Evolutionary conservation across 2,329 filamentous ascomycete species (phyloP).

Genomic region (Lachnum nothofagi): DNA sequence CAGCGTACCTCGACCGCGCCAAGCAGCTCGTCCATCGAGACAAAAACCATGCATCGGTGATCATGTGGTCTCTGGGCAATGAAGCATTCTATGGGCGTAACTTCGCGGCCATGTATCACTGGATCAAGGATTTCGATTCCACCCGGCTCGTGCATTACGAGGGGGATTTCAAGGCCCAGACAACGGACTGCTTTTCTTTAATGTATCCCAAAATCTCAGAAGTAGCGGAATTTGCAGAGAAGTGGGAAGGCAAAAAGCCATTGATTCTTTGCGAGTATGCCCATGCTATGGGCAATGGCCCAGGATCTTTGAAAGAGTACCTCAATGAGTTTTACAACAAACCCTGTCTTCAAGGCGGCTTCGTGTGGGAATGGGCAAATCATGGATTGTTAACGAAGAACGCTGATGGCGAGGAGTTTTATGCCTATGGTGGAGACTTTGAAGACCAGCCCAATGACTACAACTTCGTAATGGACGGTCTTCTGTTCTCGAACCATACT

Average conservation of each 20-base stretch:
- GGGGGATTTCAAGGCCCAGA: conserved; percentile 45
- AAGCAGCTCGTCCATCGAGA: conserved; percentile 60
- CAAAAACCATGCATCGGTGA: conserved; percentile 65
- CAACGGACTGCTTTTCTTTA: conserved; percentile 50
- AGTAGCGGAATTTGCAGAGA: conserved; percentile 35
- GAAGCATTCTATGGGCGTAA: conserved; percentile 69
- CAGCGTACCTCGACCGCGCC: conserved; percentile 64
- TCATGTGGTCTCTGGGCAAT: conserved; percentile 70
- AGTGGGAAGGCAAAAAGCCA: conserved; percentile 47
- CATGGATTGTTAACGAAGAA: conserved; percentile 49
- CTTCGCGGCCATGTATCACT: conserved; percentile 61
- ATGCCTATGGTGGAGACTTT: conserved; percentile 59
- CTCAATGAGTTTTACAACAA: conserved; percentile 49
- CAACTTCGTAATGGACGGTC: conserved; percentile 59
- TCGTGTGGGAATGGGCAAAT: conserved; percentile 62
- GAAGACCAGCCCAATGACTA: conserved; percentile 56
- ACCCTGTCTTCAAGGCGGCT: conserved; percentile 35
- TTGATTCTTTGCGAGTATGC: conserved; percentile 55
- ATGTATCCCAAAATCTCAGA: conserved; percentile 50
- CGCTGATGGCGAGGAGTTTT: conserved; percentile 42
- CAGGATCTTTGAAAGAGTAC: conserved; percentile 65
- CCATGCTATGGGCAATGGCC: conserved; percentile 70
- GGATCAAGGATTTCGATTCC: conserved; percentile 45
- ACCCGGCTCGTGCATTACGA: conserved; percentile 54
- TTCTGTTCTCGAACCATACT: conserved; percentile 49